Percentiles rank a stretch among this genome's conserved stretches.
phyloP scores from a whole-genome alignment of 148 eudicot species.

The Amaranthus cruentus region DNA sequence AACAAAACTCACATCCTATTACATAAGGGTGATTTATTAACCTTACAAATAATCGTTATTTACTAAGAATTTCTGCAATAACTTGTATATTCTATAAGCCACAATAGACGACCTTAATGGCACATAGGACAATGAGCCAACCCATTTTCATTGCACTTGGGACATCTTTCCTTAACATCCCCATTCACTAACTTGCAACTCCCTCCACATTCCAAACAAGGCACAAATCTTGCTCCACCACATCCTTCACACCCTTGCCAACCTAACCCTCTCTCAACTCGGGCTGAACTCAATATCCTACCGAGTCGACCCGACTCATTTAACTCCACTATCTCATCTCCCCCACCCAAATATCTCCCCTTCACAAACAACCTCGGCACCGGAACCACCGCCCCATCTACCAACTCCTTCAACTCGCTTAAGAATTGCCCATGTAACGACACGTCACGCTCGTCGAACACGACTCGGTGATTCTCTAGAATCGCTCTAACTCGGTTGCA shows the following conservation, averaged over 20 bases:
- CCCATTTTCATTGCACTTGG: constrained; percentile 87
- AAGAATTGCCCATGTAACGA: constrained; percentile 60
- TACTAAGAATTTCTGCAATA: too few species aligned
- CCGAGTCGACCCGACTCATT: constrained; percentile 76
- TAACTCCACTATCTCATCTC: constrained; percentile 68
- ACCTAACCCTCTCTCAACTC: constrained; percentile 76
- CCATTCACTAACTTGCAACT: constrained; percentile 62
- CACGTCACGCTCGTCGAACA: constrained; percentile 87
- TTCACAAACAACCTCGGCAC: constrained; percentile 86
- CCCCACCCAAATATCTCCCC: constrained; percentile 83
- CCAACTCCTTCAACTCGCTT: constrained; percentile 53
- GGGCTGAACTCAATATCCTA: constrained; percentile 54
- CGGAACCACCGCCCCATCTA: constrained; percentile 25
- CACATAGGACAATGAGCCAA: constrained; percentile 70
- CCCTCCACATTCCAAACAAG: constrained; percentile 85
- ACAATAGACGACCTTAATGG: constrained; percentile 18
- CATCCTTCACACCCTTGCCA: constrained; percentile 77
- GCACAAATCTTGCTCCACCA: constrained; percentile 89
- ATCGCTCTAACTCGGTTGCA: constrained; percentile 65
- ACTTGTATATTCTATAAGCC: too few species aligned
- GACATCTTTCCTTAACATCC: constrained; percentile 57
- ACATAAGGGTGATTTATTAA: too few species aligned
- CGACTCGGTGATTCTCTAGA: constrained; percentile 59
- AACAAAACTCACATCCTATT: too few species aligned
- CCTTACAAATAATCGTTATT: too few species aligned